Evolutionary conservation across 352 stramenopile genomes (phyloP), one percentile per base, ranked within the genome.

Genomic region (Globisporangium lucens): DNA sequence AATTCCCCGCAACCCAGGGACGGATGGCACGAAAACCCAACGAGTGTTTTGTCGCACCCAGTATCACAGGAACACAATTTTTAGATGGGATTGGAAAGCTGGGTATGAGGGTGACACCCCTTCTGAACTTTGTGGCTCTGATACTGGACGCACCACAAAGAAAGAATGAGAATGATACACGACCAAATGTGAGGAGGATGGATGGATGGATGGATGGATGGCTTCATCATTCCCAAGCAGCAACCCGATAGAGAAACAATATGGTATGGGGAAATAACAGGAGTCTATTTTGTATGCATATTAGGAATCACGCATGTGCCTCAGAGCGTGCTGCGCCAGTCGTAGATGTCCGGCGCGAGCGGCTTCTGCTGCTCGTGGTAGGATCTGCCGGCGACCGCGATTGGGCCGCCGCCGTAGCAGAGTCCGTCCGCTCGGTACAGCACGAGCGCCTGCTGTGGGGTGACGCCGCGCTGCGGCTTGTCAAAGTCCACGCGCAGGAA

Each of bases 381-480:
- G 7, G 84, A 89, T 33, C 80, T 68, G 0, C 84, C 85, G 2
- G 79, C 81, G 47, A 75, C 78, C 55, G 73, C 75, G 64, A 95
- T 93, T 4, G 86, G 83, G 0, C 88, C 88, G 13, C 88, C 88
- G 24, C 88, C 88, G 47, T 90, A 93, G 68, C 88, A 95, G 30
- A 93, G 65, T 8, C 88, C 84, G 49, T 97, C 90, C 2, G 65
- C 63, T 33, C 79, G 78, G 67, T 97, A 97, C 47, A 97, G 72
- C n/a, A 95, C 91, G 20, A 97, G 75, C 12, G 89, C 82, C 56
- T 97, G 91, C 43, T 92, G 83, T 17, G 86, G 86, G 10, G 91
- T 93, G 6, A 97, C 77, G 24, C 85, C 91, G 5, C 90, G 83
- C 68, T 97, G 87, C 4, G 89, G 87, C 27, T 79, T 56, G 38